These are phyloP conservation scores for Saccharomyces hybrid DNA, from an alignment of 1,139 yeast genomes.

Conservation along the genomic window DNA sequence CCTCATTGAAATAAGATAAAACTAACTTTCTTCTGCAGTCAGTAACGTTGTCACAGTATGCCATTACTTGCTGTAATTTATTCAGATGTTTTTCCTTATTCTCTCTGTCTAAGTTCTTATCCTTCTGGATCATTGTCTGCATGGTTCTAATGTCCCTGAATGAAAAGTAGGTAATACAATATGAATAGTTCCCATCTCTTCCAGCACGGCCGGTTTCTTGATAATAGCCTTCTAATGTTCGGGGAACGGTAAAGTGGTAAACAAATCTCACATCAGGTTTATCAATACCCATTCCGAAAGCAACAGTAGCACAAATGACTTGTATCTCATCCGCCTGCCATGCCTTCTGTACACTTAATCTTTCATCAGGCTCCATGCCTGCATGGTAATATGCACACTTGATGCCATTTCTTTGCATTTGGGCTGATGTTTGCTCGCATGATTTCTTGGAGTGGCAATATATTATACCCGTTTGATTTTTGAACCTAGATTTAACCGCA, in stretches of 20 bases:
- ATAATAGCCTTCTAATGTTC: slow-evolving; percentile 90
- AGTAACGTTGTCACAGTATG: slow-evolving; percentile 83
- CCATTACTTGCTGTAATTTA: slow-evolving; percentile 75
- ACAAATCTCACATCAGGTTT: slow-evolving; percentile 93
- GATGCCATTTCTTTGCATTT: slow-evolving; percentile 53
- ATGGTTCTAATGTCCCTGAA: slow-evolving; percentile 70
- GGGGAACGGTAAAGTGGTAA: slow-evolving; percentile 79
- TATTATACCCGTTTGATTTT: slow-evolving; percentile 72
- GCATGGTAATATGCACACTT: slow-evolving; percentile 82
- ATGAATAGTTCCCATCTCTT: slow-evolving; percentile 77
- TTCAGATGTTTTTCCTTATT: slow-evolving; percentile 73
- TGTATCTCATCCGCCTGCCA: slow-evolving; percentile 76
- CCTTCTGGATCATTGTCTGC: slow-evolving; percentile 71
- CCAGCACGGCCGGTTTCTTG: slow-evolving; percentile 99
- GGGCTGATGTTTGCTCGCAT: slow-evolving; percentile 74
- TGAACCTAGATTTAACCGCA: slow-evolving; percentile 45
- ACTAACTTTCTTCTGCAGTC: slow-evolving; percentile 91
- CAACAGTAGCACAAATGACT: slow-evolving; percentile 92
- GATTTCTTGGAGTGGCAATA: slow-evolving; percentile 87
- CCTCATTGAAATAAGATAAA: slow-evolving; percentile 81
- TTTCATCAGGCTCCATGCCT: slow-evolving; percentile 75
- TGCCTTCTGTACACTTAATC: slow-evolving; percentile 57
- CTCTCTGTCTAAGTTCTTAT: slow-evolving; percentile 53
- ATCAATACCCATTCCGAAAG: slow-evolving; percentile 98
- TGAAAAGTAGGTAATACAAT: slow-evolving; percentile 74